Conservation (phyloP, 2,329 filamentous ascomycete species). For the Endocalyx cinctus region DNA sequence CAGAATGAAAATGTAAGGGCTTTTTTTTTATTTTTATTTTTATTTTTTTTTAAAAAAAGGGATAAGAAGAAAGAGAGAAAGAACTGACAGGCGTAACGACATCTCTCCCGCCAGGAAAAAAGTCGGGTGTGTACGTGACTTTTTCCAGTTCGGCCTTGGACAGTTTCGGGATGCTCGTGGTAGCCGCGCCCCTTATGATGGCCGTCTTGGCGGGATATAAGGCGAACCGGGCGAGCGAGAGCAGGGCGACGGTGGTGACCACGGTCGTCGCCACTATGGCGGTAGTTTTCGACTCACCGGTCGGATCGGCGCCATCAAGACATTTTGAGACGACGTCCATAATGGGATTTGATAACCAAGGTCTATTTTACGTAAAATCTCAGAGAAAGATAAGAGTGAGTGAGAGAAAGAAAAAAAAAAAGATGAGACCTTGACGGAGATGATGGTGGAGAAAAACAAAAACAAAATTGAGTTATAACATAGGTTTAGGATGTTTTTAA, state of each 20-base stretch:
- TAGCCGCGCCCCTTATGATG: conserved; percentile 41
- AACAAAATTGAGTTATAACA: too few species aligned
- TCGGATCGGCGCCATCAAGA: conserved; percentile 17
- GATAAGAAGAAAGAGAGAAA: not conserved
- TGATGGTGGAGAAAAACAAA: too few species aligned
- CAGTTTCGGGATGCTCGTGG: conserved; percentile 32
- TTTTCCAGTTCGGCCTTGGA: conserved; percentile 31
- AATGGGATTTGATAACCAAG: too few species aligned
- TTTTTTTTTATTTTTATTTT: too few species aligned
- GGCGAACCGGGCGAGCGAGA: conserved; percentile 28
- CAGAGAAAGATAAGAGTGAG: too few species aligned
- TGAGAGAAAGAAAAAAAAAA: too few species aligned
- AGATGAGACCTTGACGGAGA: too few species aligned
- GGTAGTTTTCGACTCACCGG: conserved; percentile 20
- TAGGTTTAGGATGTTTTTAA: too few species aligned
- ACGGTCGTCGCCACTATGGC: conserved; percentile 36
- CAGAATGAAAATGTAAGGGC: too few species aligned
- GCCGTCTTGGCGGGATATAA: conserved; percentile 37
- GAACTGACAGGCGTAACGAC: conserved; percentile 58
- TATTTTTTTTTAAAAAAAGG: too few species aligned
- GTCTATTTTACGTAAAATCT: too few species aligned
- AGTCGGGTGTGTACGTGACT: conserved; percentile 59
- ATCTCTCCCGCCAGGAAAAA: conserved; percentile 68
- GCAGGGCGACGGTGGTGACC: conserved; percentile 35
- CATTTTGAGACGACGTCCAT: conserved; percentile 27